Evolutionary conservation across 345 rosid genomes (phyloP).

Genomic region (Eucalyptus erythrocorys): DNA sequence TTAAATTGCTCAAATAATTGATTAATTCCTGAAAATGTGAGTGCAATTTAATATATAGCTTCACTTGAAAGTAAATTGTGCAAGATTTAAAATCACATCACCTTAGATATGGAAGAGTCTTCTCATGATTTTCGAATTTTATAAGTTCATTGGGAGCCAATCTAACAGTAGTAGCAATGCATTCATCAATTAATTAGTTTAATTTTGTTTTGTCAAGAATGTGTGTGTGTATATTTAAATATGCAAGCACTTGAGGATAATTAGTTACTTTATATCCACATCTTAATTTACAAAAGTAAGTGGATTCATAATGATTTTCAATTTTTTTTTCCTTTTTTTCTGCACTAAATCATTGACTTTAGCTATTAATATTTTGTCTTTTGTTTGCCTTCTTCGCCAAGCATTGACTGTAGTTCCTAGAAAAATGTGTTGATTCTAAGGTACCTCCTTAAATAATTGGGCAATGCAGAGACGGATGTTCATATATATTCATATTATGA

Average conservation of each 20-base stretch:
- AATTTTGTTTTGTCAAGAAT: fast-evolving
- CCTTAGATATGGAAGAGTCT: not conserved
- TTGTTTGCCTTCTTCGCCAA: not conserved
- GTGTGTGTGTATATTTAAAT: not conserved
- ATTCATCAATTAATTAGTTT: too few species aligned
- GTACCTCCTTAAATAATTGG: not conserved
- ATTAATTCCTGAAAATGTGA: not conserved
- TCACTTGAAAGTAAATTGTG: not conserved
- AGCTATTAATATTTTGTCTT: not conserved
- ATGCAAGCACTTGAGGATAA: not conserved
- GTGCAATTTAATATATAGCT: not conserved
- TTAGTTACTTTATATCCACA: too few species aligned
- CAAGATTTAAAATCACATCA: not conserved
- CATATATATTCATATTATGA: too few species aligned
- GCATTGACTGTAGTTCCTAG: fast-evolving
- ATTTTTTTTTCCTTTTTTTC: too few species aligned
- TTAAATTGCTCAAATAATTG: not conserved
- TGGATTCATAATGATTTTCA: not conserved
- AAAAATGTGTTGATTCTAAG: not conserved
- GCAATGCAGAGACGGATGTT: too few species aligned
- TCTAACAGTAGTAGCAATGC: fast-evolving
- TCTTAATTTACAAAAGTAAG: too few species aligned
- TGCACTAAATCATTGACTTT: not conserved
- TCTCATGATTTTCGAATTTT: not conserved
- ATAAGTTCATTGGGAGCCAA: not conserved